A percentile compares a stretch with the other conserved stretches of the same genome.
Evolutionary conservation across 306 rosid species (phyloP).

Genomic region (Nissolia schottii): DNA sequence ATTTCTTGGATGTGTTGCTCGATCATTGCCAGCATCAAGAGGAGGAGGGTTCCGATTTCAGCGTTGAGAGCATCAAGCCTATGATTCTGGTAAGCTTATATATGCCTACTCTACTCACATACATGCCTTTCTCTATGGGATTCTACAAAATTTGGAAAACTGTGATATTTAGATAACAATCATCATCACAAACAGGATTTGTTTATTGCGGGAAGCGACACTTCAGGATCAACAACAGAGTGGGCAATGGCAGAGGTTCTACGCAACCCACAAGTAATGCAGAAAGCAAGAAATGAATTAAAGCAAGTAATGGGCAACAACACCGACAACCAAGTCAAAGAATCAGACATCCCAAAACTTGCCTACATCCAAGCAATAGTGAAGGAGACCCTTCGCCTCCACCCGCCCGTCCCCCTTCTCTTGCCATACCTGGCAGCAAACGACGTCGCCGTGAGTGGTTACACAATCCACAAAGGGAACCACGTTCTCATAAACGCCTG

Average conservation of each 20-base stretch:
- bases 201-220: constrained; percentile 56
- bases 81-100: constrained; percentile 42
- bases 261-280: constrained; percentile 31
- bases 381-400: constrained; percentile 61
- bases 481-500: constrained; percentile 53
- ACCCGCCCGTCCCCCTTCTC: constrained; percentile 54
- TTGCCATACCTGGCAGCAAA: constrained; percentile 49
- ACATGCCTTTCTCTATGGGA: too few relatives aligned
- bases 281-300: constrained; percentile 39
- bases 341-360: constrained; percentile 46
- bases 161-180: too few relatives aligned
- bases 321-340: constrained; percentile 27
- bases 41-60: constrained; percentile 22
- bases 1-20: constrained; percentile 54
- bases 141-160: too few relatives aligned
- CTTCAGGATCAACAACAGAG: constrained; percentile 51
- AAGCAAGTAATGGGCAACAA: constrained; percentile 20
- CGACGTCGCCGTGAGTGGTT: constrained; percentile 32
- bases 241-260: constrained; percentile 73
- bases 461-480: constrained; percentile 37
- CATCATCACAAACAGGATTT: constrained; percentile 54
- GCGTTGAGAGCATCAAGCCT: constrained; percentile 40
- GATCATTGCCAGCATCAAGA: constrained; percentile 34
- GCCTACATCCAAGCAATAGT: constrained; percentile 47
- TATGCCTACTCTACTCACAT: too few relatives aligned